Base-by-base conservation (phyloP, 768 basidiomycete genomes). In the Hygrophorus russula region DNA sequence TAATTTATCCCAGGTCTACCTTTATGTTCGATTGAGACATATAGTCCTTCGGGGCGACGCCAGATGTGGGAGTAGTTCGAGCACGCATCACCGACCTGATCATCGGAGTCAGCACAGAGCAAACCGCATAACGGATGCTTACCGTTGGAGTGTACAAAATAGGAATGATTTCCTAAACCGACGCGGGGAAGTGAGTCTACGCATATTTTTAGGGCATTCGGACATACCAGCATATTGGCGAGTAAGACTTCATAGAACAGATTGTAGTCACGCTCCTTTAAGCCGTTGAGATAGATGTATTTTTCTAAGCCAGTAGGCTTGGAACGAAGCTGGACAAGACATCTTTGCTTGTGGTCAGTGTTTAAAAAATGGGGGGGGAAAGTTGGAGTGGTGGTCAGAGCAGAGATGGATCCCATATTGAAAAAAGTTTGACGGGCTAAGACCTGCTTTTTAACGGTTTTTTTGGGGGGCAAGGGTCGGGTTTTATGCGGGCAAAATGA, bases 61-160 rank as follows among this genome's bases (percentile, higher is more conserved):
- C 75, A 80, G 41, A 83, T 80, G 51, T 82, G 74, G 4, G 77
- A 78, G 52, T 78, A 84, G 55, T 78, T 72, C 43, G 76, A 67
- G 50, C 83, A 84, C 1, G 78, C 82, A 42, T 84, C 82, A 18
- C 83, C 83, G 37, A 77, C 74, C 75, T 72, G 39, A 3, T 6
- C 14, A 30, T n/a, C 24, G 2, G 20, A 17, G 20, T 19, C 31
- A 18, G 19, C 0, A 32, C 20, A n/a, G n/a, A n/a, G 15, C 20
- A 32, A 4, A 45, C 28, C n/a, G 2, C 28, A 1, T n/a, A 30
- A 24, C 13, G 27, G 14, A 18, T 17, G 18, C 20, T 50, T 37
- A 82, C 82, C 46, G 81, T 83, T 3, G 83, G 83, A 4, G 83
- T 86, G 59, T 86, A 86, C 18, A 86, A 60, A 46, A 86, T 73